These are phyloP conservation scores for Heterobasidion parviporum DNA, from an alignment of 1,284 basidiomycete genomes.

Conservation along the genomic window DNA sequence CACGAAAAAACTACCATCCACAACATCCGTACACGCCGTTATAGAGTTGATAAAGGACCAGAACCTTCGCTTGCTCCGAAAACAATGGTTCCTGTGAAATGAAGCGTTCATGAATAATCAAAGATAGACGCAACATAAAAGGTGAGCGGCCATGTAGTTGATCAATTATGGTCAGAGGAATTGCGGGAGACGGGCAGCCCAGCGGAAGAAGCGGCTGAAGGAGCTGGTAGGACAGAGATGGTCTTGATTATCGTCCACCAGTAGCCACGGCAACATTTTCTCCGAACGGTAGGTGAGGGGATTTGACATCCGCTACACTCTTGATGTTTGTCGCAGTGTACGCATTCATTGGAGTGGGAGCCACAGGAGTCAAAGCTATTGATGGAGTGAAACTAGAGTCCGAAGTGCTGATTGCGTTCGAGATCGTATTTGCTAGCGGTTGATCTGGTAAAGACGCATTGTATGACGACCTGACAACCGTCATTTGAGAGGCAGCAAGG, in stretches of 20 bases:
- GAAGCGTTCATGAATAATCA: slow-evolving; percentile 2
- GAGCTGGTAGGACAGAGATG: neutral
- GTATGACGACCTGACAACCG: slow-evolving; percentile 12
- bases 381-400: neutral
- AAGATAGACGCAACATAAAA: neutral
- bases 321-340: slow-evolving; percentile 29
- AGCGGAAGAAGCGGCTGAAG: neutral
- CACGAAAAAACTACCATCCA: slow-evolving; percentile 6
- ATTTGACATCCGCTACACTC: slow-evolving; percentile 44
- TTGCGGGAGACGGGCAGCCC: neutral
- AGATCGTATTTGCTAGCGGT: neutral
- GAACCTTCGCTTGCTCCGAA: neutral
- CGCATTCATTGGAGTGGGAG: slow-evolving; percentile 18
- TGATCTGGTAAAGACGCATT: neutral
- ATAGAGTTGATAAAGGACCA: neutral
- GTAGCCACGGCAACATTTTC: slow-evolving; percentile 56
- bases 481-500: slow-evolving; percentile 10
- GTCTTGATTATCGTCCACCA: slow-evolving; percentile 36
- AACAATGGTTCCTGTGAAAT: slow-evolving; percentile 1
- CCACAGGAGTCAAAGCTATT: neutral
- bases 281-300: slow-evolving; percentile 53
- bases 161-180: neutral
- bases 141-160: neutral
- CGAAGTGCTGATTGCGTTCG: neutral
- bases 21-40: slow-evolving; percentile 3